Base-by-base conservation (phyloP, 345 rosid genomes). In the Atalantia buxifolia region DNA sequence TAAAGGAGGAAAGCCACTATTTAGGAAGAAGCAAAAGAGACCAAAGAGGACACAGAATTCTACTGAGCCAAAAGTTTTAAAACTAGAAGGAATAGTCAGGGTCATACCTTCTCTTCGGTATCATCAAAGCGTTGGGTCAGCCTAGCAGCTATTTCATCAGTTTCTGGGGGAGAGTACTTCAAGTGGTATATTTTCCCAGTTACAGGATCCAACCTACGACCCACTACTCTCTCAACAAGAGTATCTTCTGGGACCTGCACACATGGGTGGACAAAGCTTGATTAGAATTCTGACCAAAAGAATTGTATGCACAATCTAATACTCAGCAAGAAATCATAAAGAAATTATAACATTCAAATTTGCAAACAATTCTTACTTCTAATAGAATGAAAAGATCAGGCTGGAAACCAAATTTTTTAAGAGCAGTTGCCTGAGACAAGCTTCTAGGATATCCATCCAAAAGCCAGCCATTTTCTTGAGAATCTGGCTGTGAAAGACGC, bases 381-480 rank as follows among this genome's bases (percentile, higher is more conserved):
- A 95, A 81, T 77, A 95, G 82, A 81, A 95, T 91, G 86, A 95
- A 92, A 61, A 93, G 83, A 86, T 95, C 92, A n/a, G 99, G 95
- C 77, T 79, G 81, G 83, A 93, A 82, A 25, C 94, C 92, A 80
- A 68, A 87, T 19, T 86, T 85, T 79, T 83, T 82, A n/a, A 95
- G 89, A 85, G 94, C 98, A 70, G 86, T 86, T 71, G 96, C 98
- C 85, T 95, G 98, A 5, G 96, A 93, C 80, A 78, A 82, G 85
- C 99, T 95, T 82, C 99, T 86, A 55, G 99, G 99, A 65, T 91
- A 95, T 78, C 98, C 99, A 91, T 95, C 99, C 79, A 95, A 85
- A 84, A 95, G 97, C 99, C 99, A 95, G 31, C 98, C 99, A 9
- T 86, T 90, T 82, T 90, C 87, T 78, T 83, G 78, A 77, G 98